phyloP scores from a whole-genome alignment of 768 basidiomycete genomes.

The Punctularia strigosozonata region DNA sequence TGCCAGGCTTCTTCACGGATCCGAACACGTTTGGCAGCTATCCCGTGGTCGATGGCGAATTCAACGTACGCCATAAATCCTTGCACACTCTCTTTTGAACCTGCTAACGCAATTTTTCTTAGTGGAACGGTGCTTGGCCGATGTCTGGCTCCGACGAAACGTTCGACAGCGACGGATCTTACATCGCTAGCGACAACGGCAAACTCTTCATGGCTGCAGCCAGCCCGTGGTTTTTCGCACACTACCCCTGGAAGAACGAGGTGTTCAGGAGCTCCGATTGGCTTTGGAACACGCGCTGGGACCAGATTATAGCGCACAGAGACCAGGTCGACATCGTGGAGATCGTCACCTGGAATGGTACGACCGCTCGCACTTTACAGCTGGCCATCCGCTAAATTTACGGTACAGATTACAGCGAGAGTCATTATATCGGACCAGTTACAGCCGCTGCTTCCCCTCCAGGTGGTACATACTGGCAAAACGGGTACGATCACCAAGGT shows the following conservation, averaged over 20 bases:
- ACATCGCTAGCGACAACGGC: background rate
- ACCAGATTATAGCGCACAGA: no score
- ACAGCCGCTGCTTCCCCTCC: no score
- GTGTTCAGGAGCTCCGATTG: no score
- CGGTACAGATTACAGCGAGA: no score
- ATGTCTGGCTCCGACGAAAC: background rate
- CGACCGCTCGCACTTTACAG: no score
- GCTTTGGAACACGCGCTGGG: no score
- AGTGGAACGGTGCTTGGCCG: background rate
- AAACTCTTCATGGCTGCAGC: background rate
- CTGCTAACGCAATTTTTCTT: background rate
- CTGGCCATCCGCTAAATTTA: no score
- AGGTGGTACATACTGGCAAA: background rate
- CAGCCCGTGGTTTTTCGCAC: conserved; percentile 26
- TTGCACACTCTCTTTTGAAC: background rate
- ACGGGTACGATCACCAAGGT: background rate
- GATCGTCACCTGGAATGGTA: conserved; percentile 29
- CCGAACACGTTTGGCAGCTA: background rate
- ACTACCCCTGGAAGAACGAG: no score
- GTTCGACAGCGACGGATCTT: background rate
- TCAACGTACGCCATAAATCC: background rate
- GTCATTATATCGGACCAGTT: no score
- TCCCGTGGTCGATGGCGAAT: background rate
- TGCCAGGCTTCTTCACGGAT: background rate
- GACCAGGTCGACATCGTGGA: conserved; percentile 21